A percentile compares a stretch with the other conserved stretches of the same genome.
Evolutionary conservation across 2,329 filamentous ascomycete genomes (phyloP).

Genomic region (Penicillium sp.): DNA sequence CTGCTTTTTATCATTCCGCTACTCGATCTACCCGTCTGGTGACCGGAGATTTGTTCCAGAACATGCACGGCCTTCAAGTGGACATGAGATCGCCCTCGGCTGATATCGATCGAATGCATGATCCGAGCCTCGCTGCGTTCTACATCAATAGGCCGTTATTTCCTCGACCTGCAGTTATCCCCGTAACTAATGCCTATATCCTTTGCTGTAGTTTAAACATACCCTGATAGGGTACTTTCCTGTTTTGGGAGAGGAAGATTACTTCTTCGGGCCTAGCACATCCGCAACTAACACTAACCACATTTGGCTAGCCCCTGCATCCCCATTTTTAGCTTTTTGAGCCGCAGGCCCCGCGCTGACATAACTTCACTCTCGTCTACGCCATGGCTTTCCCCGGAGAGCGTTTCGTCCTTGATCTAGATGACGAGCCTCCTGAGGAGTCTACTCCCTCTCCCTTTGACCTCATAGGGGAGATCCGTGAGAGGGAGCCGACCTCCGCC

Average conservation of each 20-base stretch:
- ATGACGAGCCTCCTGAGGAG: conserved; percentile 43
- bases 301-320: conserved; percentile 17
- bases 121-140: neutral
- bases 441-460: conserved; percentile 26
- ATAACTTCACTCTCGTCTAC: conserved; percentile 21
- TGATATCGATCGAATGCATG: neutral
- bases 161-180: neutral
- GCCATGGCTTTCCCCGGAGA: conserved; percentile 57
- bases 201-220: neutral
- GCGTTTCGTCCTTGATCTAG: conserved; percentile 60
- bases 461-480: conserved; percentile 73
- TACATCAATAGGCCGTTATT: neutral
- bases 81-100: neutral
- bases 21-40: neutral
- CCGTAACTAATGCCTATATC: neutral
- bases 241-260: conserved; percentile 13
- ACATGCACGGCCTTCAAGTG: neutral
- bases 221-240: neutral
- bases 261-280: conserved; percentile 18
- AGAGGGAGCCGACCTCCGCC: conserved; percentile 60
- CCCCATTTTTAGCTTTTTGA: conserved; percentile 37
- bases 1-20: neutral
- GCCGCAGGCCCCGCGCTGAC: conserved; percentile 35
- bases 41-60: conserved; percentile 1
- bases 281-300: conserved; percentile 23